phyloP scores from a whole-genome alignment of 2,329 filamentous ascomycete species.

The Aspergillus calidoustus region DNA sequence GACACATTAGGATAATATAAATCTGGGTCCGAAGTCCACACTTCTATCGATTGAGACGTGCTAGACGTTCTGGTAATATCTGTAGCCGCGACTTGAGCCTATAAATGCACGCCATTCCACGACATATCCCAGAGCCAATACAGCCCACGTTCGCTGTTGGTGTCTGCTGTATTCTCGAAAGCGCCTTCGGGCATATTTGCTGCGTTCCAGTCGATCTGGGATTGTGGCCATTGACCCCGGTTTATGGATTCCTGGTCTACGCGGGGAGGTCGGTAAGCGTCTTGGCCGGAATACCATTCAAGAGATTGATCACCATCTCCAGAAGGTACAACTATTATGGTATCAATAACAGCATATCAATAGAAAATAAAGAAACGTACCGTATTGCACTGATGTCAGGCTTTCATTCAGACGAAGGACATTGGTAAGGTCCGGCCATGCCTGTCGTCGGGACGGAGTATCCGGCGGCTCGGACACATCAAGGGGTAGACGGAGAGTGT shows the following conservation, averaged over 20 bases:
- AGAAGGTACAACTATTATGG: background rate
- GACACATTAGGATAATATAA: slow-evolving; percentile 1
- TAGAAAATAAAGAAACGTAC: slow-evolving; percentile 12
- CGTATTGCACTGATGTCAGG: slow-evolving; percentile 30
- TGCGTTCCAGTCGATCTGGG: background rate
- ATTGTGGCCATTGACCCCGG: background rate
- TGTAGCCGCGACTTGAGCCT: background rate
- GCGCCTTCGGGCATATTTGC: background rate
- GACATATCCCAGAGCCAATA: slow-evolving; percentile 39
- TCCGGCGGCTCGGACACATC: slow-evolving; percentile 20
- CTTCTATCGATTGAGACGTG: background rate
- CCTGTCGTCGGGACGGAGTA: slow-evolving; percentile 7
- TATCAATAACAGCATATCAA: background rate
- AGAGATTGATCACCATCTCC: background rate
- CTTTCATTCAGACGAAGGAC: slow-evolving; percentile 30
- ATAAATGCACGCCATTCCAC: slow-evolving; percentile 26
- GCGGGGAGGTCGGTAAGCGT: background rate
- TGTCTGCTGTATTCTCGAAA: background rate
- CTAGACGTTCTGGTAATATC: background rate
- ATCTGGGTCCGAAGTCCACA: background rate
- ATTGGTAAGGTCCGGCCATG: slow-evolving; percentile 16
- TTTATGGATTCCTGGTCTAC: background rate
- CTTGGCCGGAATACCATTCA: background rate
- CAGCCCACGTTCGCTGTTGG: slow-evolving; percentile 29
- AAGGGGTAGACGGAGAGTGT: slow-evolving; percentile 29